These are phyloP conservation scores for Fagus sylvatica DNA, from an alignment of 306 rosid genomes.

Conservation along the genomic window DNA sequence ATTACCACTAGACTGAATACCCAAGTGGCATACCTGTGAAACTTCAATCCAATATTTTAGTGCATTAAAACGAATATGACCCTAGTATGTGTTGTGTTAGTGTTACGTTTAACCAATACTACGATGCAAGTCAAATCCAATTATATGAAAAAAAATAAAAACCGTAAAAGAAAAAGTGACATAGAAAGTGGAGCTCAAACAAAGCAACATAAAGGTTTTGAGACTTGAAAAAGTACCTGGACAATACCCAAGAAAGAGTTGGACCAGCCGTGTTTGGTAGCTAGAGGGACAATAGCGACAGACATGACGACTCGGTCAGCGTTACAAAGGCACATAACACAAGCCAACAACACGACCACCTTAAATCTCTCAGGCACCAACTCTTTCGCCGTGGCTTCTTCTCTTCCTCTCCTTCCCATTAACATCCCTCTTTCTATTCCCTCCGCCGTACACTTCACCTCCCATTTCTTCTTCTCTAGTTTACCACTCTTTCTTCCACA, in stretches of 20 bases:
- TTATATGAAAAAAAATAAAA: too few relatives aligned
- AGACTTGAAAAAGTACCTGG: constrained; percentile 45
- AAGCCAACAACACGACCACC: constrained; percentile 72
- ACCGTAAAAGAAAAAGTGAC: too few relatives aligned
- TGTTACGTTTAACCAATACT: too few relatives aligned
- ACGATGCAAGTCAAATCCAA: too few relatives aligned
- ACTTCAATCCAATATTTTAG: too few relatives aligned
- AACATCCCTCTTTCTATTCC: constrained; percentile 60
- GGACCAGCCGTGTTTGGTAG: constrained; percentile 77
- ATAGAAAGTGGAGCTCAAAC: too few relatives aligned
- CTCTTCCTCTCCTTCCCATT: constrained; percentile 37
- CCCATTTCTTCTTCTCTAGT: constrained; percentile 21
- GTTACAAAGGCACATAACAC: constrained; percentile 86
- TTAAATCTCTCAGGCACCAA: constrained; percentile 74
- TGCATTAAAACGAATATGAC: too few relatives aligned
- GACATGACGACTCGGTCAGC: constrained; percentile 98
- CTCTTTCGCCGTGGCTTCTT: constrained; percentile 11
- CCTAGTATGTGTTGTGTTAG: too few relatives aligned
- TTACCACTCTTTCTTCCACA: background rate
- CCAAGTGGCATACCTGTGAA: too few relatives aligned
- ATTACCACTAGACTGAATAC: too few relatives aligned
- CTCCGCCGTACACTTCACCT: constrained; percentile 62
- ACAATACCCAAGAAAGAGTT: constrained; percentile 85
- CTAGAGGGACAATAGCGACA: constrained; percentile 85
- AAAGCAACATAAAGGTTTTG: too few relatives aligned